phyloP scores from a whole-genome alignment of 169 alveolate genomes.

The Cryptosporidium tyzzeri region DNA sequence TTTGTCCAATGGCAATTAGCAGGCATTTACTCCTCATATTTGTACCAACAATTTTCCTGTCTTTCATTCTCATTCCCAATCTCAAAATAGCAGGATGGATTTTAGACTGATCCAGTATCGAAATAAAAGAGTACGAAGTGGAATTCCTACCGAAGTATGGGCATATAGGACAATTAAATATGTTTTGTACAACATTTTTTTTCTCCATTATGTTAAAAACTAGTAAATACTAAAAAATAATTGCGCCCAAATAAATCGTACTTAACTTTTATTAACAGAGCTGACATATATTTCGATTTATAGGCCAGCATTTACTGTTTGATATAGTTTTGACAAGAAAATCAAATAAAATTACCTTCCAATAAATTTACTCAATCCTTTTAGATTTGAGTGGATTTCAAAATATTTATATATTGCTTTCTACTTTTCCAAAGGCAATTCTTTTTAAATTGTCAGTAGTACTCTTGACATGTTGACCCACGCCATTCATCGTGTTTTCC shows the following conservation, averaged over 20 bases:
- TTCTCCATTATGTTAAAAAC: slow-evolving; percentile 20
- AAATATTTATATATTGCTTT: not conserved
- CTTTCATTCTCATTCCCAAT: slow-evolving; percentile 81
- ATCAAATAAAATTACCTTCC: not conserved
- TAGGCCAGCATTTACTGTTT: not conserved
- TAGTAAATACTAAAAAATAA: not conserved
- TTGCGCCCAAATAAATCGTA: slow-evolving; percentile 9
- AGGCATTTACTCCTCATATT: slow-evolving; percentile 79
- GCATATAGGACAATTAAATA: slow-evolving; percentile 39
- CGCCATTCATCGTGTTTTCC: not conserved
- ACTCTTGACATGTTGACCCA: not conserved
- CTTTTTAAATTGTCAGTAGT: not conserved
- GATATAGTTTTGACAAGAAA: not conserved
- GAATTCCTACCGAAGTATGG: slow-evolving; percentile 25
- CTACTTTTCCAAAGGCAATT: not conserved
- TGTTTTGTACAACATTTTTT: slow-evolving; percentile 29
- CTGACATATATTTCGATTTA: not conserved
- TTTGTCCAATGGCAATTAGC: slow-evolving; percentile 79
- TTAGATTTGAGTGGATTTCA: not conserved
- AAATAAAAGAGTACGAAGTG: slow-evolving; percentile 16
- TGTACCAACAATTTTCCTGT: slow-evolving; percentile 76
- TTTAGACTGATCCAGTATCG: slow-evolving; percentile 74
- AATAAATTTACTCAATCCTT: not conserved
- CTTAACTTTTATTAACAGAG: not conserved
- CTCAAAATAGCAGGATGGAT: slow-evolving; percentile 81